A percentile compares a stretch with the other conserved stretches of the same genome.
phyloP scores from a whole-genome alignment of 805 yeast species.

The Saccharomycopsis selenospora region DNA sequence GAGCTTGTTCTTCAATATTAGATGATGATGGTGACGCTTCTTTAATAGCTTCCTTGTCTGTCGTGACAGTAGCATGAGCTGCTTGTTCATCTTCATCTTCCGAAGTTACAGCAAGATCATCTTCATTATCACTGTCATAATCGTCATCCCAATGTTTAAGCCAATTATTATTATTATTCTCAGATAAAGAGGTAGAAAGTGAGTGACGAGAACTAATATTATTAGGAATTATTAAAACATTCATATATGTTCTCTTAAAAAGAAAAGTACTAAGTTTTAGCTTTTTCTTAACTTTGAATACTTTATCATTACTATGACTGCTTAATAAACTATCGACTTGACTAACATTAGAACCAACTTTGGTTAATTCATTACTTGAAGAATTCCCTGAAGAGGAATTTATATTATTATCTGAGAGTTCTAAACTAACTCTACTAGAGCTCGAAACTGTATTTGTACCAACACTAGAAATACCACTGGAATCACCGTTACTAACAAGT shows the following conservation, averaged over 20 bases:
- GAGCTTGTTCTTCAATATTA: no score
- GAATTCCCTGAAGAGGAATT: background rate
- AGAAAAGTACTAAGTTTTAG: conserved; percentile 15
- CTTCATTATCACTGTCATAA: conserved; percentile 6
- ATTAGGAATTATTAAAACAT: conserved; percentile 15
- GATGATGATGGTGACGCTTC: no score
- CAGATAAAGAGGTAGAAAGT: background rate
- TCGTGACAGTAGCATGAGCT: background rate
- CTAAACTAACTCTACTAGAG: background rate
- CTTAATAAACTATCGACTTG: background rate
- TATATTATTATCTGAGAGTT: background rate
- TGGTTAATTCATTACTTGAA: background rate
- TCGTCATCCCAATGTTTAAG: conserved; percentile 5
- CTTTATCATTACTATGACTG: background rate
- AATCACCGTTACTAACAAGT: background rate
- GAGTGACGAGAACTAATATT: background rate
- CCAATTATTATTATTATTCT: conserved; percentile 1
- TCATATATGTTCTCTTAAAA: conserved; percentile 9
- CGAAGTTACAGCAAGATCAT: background rate
- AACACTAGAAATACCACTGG: background rate
- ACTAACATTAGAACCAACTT: background rate
- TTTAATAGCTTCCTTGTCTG: no score
- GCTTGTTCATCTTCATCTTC: conserved; percentile 1
- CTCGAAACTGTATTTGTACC: background rate
- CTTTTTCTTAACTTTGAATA: conserved; percentile 1